A percentile compares a stretch with the other conserved stretches of the same genome.
These are phyloP conservation scores for Penicillium chermesinum DNA, from an alignment of 495 filamentous ascomycete genomes.

Conservation along the genomic window DNA sequence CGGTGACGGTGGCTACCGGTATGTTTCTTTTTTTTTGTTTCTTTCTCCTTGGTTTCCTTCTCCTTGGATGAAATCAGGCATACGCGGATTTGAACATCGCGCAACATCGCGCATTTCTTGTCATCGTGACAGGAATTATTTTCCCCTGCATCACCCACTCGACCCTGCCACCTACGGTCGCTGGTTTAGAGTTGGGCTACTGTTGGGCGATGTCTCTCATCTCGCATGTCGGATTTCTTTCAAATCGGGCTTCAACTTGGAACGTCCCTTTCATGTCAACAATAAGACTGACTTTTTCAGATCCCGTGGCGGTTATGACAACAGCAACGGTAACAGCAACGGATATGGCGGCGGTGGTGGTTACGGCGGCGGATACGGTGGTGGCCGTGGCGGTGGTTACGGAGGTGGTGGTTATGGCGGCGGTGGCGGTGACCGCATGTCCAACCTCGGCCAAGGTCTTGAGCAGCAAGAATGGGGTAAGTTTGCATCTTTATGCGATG, in stretches of 20 bases:
- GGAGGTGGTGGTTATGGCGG: conserved; percentile 52
- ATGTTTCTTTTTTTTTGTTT: conserved; percentile 23
- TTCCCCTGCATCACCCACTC: not conserved
- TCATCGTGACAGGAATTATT: no score
- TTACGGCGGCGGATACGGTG: conserved; percentile 39
- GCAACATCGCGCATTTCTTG: no score
- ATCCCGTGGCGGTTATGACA: conserved; percentile 41
- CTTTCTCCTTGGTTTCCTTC: no score
- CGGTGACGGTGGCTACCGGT: conserved; percentile 28
- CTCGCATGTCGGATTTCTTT: not conserved
- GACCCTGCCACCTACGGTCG: not conserved
- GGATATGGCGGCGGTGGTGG: conserved; percentile 42
- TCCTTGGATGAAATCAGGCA: no score
- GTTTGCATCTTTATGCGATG: no score
- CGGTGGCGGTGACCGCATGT: conserved; percentile 80
- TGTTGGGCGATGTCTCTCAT: not conserved
- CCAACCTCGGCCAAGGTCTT: conserved; percentile 76
- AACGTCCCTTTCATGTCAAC: no score
- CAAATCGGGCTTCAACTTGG: not conserved
- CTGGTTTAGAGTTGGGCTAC: conserved; percentile 3
- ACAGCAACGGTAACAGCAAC: conserved; percentile 48
- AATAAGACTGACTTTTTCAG: no score
- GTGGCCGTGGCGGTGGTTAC: conserved; percentile 48
- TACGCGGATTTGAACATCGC: no score
- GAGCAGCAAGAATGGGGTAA: conserved; percentile 84